A percentile compares a stretch with the other conserved stretches of the same genome.
phyloP scores from a whole-genome alignment of 257 asterid genomes.

The Nicotiana knightiana region DNA sequence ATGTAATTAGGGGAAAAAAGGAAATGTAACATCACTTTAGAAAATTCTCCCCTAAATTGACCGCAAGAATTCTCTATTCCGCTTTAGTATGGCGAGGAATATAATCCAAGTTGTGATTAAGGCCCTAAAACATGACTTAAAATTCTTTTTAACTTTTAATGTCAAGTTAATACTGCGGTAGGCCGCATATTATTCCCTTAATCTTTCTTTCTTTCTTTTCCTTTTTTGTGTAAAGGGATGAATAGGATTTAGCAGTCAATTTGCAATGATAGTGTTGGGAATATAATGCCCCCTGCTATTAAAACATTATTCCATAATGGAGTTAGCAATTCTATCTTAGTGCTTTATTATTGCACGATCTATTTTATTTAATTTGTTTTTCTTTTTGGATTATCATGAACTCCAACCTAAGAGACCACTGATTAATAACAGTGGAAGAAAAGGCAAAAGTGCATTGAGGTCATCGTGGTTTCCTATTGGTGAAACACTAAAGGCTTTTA shows the following conservation, averaged over 20 bases:
- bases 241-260: background rate
- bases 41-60: background rate
- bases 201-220: background rate
- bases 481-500: background rate
- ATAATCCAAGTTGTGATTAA: background rate
- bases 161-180: slow-evolving; percentile 10
- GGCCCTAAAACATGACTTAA: background rate
- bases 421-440: background rate
- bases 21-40: background rate
- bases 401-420: slow-evolving; percentile 1
- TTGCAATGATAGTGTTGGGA: slow-evolving; percentile 6
- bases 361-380: background rate
- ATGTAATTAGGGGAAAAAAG: background rate
- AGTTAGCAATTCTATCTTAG: background rate
- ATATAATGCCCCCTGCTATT: background rate
- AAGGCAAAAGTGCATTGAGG: background rate
- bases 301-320: slow-evolving; percentile 5
- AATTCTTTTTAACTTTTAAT: background rate
- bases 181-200: slow-evolving; percentile 26
- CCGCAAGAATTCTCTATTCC: background rate
- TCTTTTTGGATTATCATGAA: slow-evolving; percentile 5
- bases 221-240: slow-evolving; percentile 1
- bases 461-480: background rate
- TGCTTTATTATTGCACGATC: background rate
- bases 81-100: background rate